Conservation (phyloP, 306 rosid species). For the Gynostemma pentaphyllum region DNA sequence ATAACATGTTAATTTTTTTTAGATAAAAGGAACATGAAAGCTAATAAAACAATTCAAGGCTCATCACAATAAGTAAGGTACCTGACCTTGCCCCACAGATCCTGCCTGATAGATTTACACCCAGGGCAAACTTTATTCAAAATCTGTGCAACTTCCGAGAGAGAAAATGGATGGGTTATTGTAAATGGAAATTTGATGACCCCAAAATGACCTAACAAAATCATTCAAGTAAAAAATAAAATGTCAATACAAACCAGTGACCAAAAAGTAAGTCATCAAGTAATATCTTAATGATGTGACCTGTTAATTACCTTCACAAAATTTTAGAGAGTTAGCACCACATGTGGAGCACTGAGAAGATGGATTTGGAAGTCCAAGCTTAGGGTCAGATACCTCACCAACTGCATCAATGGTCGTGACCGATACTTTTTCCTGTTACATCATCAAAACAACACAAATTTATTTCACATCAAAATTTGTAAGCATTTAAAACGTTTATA, state of each 20-base stretch:
- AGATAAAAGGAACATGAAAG: no score
- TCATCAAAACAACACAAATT: background rate
- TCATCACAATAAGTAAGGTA: conserved; percentile 23
- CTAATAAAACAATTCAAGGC: conserved; percentile 3
- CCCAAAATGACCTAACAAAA: conserved; percentile 83
- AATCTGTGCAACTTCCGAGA: conserved; percentile 64
- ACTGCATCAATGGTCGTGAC: conserved; percentile 36
- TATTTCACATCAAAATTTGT: background rate
- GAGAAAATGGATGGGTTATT: conserved; percentile 65
- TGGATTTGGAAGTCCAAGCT: conserved; percentile 77
- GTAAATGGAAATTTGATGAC: conserved; percentile 52
- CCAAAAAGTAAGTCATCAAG: conserved; percentile 10
- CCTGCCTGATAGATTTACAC: conserved; percentile 55
- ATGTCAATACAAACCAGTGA: conserved; percentile 17
- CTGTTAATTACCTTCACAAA: conserved; percentile 58
- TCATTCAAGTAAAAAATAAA: conserved; percentile 2
- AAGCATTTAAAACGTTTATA: no score
- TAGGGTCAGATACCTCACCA: conserved; percentile 63
- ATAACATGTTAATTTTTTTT: no score
- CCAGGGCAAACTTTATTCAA: conserved; percentile 76
- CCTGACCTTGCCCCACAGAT: conserved; percentile 59
- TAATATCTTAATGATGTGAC: conserved; percentile 7
- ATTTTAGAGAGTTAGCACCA: conserved; percentile 38
- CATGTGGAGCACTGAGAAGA: conserved; percentile 62
- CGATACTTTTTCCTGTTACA: conserved; percentile 52